phyloP scores from a whole-genome alignment of 2,329 filamentous ascomycete genomes.

The Penicillium italicum region DNA sequence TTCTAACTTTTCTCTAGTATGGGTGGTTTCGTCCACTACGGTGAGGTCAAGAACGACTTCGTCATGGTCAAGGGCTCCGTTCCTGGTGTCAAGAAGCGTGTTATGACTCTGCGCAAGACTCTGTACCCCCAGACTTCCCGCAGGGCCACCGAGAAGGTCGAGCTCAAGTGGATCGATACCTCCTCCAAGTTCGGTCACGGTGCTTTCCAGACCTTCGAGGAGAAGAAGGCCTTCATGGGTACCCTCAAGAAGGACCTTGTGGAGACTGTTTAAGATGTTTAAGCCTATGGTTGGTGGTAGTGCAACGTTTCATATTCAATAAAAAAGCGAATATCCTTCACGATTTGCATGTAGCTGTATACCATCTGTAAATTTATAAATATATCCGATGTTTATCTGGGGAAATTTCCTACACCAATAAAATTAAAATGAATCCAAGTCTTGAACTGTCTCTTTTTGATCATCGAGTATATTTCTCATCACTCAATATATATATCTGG shows the following conservation, averaged over 20 bases:
- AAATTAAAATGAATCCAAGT: no score
- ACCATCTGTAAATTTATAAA: not conserved
- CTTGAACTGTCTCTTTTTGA: not conserved
- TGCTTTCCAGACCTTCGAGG: slow-evolving; percentile 96
- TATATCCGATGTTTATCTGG: not conserved
- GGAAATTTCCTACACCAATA: not conserved
- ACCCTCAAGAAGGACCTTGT: slow-evolving; percentile 98
- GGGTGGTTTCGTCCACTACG: slow-evolving; percentile 99
- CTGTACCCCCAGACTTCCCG: slow-evolving; percentile 97
- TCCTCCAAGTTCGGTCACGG: slow-evolving; percentile 99
- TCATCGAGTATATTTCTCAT: not conserved
- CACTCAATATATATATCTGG: not conserved
- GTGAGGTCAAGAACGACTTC: slow-evolving; percentile 99
- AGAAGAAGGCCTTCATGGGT: slow-evolving; percentile 97
- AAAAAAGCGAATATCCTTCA: slow-evolving; percentile 41
- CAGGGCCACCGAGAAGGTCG: slow-evolving; percentile 96
- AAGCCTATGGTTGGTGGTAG: slow-evolving; percentile 34
- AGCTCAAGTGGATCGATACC: slow-evolving; percentile 99
- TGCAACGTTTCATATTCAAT: slow-evolving; percentile 40
- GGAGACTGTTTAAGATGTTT: slow-evolving; percentile 52
- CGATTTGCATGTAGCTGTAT: slow-evolving; percentile 13
- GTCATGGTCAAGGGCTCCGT: slow-evolving; percentile 96
- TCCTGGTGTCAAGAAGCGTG: slow-evolving; percentile 98
- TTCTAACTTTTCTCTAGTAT: slow-evolving; percentile 59
- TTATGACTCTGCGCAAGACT: slow-evolving; percentile 98